Evolutionary conservation across 495 filamentous ascomycete species (phyloP).

Genomic region (Trichocladium uniseriatum): DNA sequence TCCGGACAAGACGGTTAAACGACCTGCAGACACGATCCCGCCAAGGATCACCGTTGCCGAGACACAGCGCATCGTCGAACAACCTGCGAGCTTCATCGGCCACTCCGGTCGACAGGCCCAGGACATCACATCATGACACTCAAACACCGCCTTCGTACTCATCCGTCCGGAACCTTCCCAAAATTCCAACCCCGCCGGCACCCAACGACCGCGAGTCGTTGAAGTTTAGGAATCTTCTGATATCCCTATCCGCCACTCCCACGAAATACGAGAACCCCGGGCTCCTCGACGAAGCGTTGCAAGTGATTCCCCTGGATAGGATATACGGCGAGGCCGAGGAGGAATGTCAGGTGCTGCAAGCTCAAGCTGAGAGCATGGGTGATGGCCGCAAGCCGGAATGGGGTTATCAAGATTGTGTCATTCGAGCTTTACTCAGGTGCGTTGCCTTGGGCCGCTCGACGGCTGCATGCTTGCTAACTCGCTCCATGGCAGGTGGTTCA

Average conservation of each 20-base stretch:
- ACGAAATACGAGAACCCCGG: conserved; percentile 96
- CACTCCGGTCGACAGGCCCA: conserved; percentile 31
- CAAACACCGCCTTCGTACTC: conserved; percentile 53
- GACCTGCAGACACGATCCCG: conserved; percentile 52
- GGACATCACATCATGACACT: conserved; percentile 30
- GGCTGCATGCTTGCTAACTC: conserved; percentile 17
- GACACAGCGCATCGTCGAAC: conserved; percentile 36
- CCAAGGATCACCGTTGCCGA: conserved; percentile 44
- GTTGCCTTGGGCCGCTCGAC: conserved; percentile 6
- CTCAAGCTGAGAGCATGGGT: conserved; percentile 75
- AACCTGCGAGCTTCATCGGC: conserved; percentile 33
- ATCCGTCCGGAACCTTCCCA: conserved; percentile 63
- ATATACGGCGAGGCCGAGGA: conserved; percentile 93
- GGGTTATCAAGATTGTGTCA: conserved; percentile 97
- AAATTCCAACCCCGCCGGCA: conserved; percentile 66
- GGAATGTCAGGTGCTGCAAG: conserved; percentile 75
- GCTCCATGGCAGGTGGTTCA: conserved; percentile 70
- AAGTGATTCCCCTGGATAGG: conserved; percentile 76
- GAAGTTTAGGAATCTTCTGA: conserved; percentile 76
- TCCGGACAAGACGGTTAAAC: conserved; percentile 70
- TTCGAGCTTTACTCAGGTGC: conserved; percentile 77
- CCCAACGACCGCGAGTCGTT: conserved; percentile 57
- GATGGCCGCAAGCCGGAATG: conserved; percentile 73
- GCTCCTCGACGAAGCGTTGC: conserved; percentile 83
- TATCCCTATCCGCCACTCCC: conserved; percentile 73